These are phyloP conservation scores for Phytophthora foliorum DNA, from an alignment of 352 stramenopile genomes.

Conservation along the genomic window DNA sequence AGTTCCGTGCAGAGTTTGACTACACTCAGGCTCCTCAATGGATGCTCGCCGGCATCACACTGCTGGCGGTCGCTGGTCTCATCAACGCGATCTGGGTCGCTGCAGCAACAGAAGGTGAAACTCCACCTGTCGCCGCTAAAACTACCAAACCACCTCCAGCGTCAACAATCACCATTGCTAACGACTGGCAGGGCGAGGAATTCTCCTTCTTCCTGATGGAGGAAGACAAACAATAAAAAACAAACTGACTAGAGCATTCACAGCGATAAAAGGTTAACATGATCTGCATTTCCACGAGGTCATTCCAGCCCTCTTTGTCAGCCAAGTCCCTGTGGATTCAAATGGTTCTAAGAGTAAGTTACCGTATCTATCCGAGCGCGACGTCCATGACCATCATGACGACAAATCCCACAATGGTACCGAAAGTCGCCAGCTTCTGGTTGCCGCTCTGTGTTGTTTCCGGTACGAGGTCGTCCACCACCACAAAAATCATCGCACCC, in stretches of 20 bases:
- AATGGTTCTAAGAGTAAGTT: slow-evolving; percentile 23
- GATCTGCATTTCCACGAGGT: slow-evolving; percentile 33
- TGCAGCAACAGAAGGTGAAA: slow-evolving; percentile 23
- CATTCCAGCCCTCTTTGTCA: neutral
- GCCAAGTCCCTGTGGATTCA: neutral
- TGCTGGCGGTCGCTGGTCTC: slow-evolving; percentile 58
- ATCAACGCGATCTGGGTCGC: slow-evolving; percentile 66
- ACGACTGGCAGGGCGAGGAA: slow-evolving; percentile 40
- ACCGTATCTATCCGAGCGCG: slow-evolving; percentile 65
- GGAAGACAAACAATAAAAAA: slow-evolving; percentile 35
- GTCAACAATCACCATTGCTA: neutral
- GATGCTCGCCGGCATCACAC: slow-evolving; percentile 48
- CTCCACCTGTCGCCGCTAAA: neutral
- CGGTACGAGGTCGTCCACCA: slow-evolving; percentile 93
- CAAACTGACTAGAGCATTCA: slow-evolving; percentile 18
- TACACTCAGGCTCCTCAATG: slow-evolving; percentile 51
- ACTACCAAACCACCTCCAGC: slow-evolving; percentile 1
- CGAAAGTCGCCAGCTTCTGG: slow-evolving; percentile 88
- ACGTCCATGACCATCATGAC: slow-evolving; percentile 95
- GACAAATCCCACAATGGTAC: slow-evolving; percentile 91
- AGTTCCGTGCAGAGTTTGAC: slow-evolving; percentile 51
- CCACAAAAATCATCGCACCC: slow-evolving; percentile 93
- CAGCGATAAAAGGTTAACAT: slow-evolving; percentile 18
- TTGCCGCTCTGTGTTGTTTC: slow-evolving; percentile 91
- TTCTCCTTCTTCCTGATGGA: slow-evolving; percentile 69